These are phyloP conservation scores for Alternaria longipes DNA, from an alignment of 2,329 filamentous ascomycete genomes.

Conservation along the genomic window DNA sequence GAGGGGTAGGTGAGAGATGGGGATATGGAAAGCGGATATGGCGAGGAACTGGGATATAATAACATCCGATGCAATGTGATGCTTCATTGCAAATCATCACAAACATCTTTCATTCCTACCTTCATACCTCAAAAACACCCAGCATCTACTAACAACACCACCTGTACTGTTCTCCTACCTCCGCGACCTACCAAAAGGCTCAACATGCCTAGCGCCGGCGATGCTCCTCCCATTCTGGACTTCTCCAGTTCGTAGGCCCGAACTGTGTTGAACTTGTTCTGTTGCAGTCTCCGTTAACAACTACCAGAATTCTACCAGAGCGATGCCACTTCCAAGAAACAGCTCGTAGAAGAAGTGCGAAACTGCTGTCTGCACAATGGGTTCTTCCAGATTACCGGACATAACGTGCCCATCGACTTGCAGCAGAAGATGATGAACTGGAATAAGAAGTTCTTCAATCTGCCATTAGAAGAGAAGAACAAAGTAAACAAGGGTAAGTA, in stretches of 20 bases:
- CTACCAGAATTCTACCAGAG: slow-evolving; percentile 37
- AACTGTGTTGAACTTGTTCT: not conserved
- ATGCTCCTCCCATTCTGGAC: slow-evolving; percentile 39
- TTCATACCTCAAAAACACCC: not conserved
- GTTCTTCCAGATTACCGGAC: slow-evolving; percentile 59
- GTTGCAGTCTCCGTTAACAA: not conserved
- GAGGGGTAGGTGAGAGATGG: slow-evolving; percentile 2
- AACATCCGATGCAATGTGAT: not conserved
- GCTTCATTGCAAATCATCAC: not conserved
- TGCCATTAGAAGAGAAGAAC: slow-evolving; percentile 55
- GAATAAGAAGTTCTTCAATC: slow-evolving; percentile 54
- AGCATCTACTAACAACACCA: not conserved
- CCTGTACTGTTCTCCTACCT: not conserved
- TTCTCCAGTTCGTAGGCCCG: slow-evolving; percentile 33
- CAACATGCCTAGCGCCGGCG: slow-evolving; percentile 33
- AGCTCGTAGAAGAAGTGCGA: slow-evolving; percentile 40
- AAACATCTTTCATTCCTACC: not conserved
- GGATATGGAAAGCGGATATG: not conserved
- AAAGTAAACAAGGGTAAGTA: slow-evolving; percentile 48
- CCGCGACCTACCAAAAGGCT: not conserved
- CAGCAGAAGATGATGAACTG: slow-evolving; percentile 52
- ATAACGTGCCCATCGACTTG: slow-evolving; percentile 51
- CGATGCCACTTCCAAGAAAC: slow-evolving; percentile 33
- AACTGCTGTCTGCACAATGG: slow-evolving; percentile 50
- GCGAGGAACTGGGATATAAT: not conserved